These are phyloP conservation scores for Aspergillus neoniger DNA, from an alignment of 2,329 filamentous ascomycete species.

Conservation along the genomic window DNA sequence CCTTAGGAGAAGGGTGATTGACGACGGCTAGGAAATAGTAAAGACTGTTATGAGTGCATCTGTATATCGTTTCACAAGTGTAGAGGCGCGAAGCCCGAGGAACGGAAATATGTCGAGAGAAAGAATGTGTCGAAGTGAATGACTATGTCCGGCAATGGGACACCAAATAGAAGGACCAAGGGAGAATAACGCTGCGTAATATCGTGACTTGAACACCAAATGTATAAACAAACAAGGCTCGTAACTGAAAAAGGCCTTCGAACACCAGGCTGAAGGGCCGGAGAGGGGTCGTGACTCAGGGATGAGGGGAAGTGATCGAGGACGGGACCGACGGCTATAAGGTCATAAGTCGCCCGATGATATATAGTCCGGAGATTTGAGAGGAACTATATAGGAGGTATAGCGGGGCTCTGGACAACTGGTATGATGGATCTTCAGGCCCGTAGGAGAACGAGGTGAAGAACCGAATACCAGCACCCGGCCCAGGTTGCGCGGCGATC, in stretches of 20 bases:
- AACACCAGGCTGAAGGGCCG: constrained; percentile 40
- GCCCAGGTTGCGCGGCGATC: constrained; percentile 21
- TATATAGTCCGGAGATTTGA: constrained; percentile 6
- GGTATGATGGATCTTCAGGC: constrained; percentile 26
- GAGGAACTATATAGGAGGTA: constrained; percentile 20
- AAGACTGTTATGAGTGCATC: constrained; percentile 46
- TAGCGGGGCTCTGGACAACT: constrained; percentile 26
- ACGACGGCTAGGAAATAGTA: constrained; percentile 38
- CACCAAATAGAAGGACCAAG: constrained; percentile 9
- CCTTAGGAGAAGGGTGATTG: constrained; percentile 21
- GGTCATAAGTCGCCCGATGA: constrained; percentile 29
- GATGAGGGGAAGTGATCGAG: constrained; percentile 18
- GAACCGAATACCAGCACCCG: constrained; percentile 30
- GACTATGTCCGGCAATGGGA: constrained; percentile 20
- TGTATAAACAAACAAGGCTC: constrained; percentile 30
- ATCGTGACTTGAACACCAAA: constrained; percentile 38
- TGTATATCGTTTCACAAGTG: constrained; percentile 38
- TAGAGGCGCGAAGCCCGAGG: constrained; percentile 20
- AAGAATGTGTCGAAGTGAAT: constrained; percentile 28
- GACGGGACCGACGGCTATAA: constrained; percentile 21
- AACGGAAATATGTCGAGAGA: constrained; percentile 21
- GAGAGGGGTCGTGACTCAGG: constrained; percentile 34
- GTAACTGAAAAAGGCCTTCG: constrained; percentile 32
- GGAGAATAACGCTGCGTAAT: constrained; percentile 41
- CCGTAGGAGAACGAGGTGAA: constrained; percentile 20